Evolutionary conservation across 2,329 filamentous ascomycete genomes (phyloP), one percentile per base, ranked within the genome.

Genomic region (Coniosporium tulheliwenetii): DNA sequence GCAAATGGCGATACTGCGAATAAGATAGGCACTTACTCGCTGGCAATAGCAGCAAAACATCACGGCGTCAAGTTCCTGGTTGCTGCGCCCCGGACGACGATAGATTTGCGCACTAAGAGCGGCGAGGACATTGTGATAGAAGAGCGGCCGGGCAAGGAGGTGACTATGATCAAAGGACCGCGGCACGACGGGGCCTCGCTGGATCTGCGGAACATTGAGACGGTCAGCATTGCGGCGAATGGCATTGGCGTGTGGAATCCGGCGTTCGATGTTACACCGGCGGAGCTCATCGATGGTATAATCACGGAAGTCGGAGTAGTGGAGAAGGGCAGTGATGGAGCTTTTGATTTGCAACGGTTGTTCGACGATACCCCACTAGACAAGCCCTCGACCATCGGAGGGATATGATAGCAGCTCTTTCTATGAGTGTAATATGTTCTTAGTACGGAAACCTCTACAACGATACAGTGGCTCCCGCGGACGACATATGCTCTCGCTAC

Each of bases 1-100:
- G 83, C 86, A 39, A 98, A 98, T 53, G 91, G 91, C 29, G 91
- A 98, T 63, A 96, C 91, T 0, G 91, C 91, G 42, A 98, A 98
- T 67, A 98, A 98, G 67, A 93, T 98, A 45, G 91, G 91, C 39
- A 98, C 91, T 0, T 96, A 98, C 58, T 74, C 80, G 41, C 72
- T 98, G 3, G 86, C 91, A 3, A 86, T 96, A n/a, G 71, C 94
- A 29, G 91, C 91, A 15, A 79, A 73, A 48, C 70, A 87, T 53
- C 91, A 98, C 53, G 83, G 84, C 13, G 73, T 96, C 53, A 93
- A 89, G 60, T 98, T 98, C 57, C 72, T 98, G 8, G 87, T 98
- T 29, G 91, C 91, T 0, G 91, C 91, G 1, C 91, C 91, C 0
- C 83, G 87, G 5, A 98, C 91, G 2, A 94, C 85, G 42, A 91